A percentile compares a stretch with the other conserved stretches of the same genome.
Evolutionary conservation across 78 protist species (phyloP).

Genomic region (Neovahlkampfia damariscottae): DNA sequence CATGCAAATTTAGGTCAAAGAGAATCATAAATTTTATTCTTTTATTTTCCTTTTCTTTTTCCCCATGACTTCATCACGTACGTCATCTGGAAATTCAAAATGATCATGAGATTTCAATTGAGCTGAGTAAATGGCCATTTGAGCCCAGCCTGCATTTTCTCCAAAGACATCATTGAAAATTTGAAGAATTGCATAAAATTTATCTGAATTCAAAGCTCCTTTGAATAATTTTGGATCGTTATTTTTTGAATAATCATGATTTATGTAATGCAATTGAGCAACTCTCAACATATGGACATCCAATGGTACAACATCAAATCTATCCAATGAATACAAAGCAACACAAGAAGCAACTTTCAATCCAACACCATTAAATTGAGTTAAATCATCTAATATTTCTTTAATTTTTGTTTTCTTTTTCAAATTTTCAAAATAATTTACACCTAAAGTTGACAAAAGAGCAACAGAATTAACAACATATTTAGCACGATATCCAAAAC

Average conservation of each 20-base stretch:
- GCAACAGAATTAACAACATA: neutral
- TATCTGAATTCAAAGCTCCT: neutral
- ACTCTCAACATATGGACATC: neutral
- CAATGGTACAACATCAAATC: neutral
- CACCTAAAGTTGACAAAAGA: neutral
- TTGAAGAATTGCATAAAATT: neutral
- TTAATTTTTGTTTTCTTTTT: neutral
- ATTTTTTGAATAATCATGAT: neutral
- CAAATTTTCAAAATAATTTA: neutral
- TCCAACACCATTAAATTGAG: slow-evolving; percentile 13
- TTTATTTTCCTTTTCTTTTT: too few species aligned
- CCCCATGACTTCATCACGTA: too few species aligned
- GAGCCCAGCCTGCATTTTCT: neutral
- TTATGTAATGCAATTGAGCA: neutral
- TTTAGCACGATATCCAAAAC: slow-evolving; percentile 16
- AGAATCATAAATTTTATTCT: too few species aligned
- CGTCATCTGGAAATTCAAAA: too few species aligned
- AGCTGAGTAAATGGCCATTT: neutral
- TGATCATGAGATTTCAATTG: too few species aligned
- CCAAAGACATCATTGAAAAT: neutral
- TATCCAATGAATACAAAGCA: neutral
- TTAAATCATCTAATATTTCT: neutral
- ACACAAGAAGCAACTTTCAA: slow-evolving; percentile 9
- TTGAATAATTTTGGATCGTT: neutral
- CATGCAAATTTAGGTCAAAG: too few species aligned